A percentile compares a stretch with the other conserved stretches of the same genome.
phyloP scores from a whole-genome alignment of 2,329 filamentous ascomycete genomes.

The Fusarium chuoi region DNA sequence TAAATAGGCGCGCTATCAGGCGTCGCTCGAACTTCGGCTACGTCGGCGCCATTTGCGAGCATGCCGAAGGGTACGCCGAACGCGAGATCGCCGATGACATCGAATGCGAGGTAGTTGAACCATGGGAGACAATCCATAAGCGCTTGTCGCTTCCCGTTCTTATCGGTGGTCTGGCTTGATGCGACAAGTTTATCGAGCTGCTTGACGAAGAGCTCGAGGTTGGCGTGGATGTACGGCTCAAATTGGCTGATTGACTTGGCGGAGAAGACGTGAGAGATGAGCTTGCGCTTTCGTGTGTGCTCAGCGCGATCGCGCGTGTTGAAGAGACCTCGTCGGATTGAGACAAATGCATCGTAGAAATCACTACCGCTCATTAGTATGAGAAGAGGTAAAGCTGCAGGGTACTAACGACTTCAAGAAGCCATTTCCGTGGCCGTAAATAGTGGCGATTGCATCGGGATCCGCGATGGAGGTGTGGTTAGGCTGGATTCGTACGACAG shows the following conservation, averaged over 20 bases:
- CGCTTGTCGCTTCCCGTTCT: constrained; percentile 69
- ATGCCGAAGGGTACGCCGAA: constrained; percentile 70
- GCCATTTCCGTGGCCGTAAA: constrained; percentile 85
- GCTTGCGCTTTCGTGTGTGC: constrained; percentile 90
- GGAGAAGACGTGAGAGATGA: constrained; percentile 87
- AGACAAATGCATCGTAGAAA: constrained; percentile 93
- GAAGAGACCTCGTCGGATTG: constrained; percentile 86
- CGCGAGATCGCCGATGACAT: constrained; percentile 60
- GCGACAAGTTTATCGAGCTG: constrained; percentile 75
- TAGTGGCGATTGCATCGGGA: constrained; percentile 76
- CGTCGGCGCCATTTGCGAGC: constrained; percentile 79
- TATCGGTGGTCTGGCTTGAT: constrained; percentile 59
- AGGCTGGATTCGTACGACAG: constrained; percentile 84
- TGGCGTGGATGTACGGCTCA: constrained; percentile 87
- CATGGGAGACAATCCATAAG: constrained; percentile 79
- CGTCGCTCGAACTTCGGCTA: constrained; percentile 75
- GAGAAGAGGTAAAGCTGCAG: rapidly evolving
- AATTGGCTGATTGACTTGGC: constrained; percentile 84
- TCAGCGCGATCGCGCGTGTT: constrained; percentile 86
- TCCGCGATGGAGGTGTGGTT: constrained; percentile 86
- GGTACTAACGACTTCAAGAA: constrained; percentile 73
- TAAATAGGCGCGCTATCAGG: constrained; percentile 72
- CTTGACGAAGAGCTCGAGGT: constrained; percentile 77
- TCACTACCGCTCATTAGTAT: constrained; percentile 60
- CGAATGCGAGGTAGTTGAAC: constrained; percentile 70